Evolutionary conservation across 306 rosid genomes (phyloP), one percentile per base, ranked within the genome.

Genomic region (Nissolia schottii): DNA sequence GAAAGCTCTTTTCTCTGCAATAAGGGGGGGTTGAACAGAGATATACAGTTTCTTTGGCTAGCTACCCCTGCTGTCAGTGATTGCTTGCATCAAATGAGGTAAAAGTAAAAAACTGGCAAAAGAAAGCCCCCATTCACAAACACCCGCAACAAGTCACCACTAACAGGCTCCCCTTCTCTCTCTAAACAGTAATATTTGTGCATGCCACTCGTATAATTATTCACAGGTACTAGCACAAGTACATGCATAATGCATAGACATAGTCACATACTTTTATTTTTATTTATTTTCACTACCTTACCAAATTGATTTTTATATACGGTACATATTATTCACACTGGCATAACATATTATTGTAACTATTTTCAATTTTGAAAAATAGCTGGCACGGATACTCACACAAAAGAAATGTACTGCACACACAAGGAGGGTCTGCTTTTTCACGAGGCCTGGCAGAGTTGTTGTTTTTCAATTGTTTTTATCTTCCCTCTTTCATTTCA

Each of bases 391-490:
- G 45, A 59, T 34, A 37, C 49, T 38, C 58, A 75, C 7, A n/a
- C n/a, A n/a, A n/a, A n/a, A n/a, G n/a, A 50, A 38, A 74, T 29
- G 76, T 70, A 29, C 51, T 69, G 65, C 28, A 22, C 46, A 15
- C 43, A 9, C 43, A 37, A 37, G 45, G 51, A 55, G 29, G n/a
- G n/a, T 49, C 56, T 64, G 81, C 75, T 49, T 64, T 76, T 81
- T 76, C 85, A 81, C 81, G 81, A 76, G 81, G 75, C 60, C 61
- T 55, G 45, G 14, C 70, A 69, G 67, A 3, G 55, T 58, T 62
- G 80, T 64, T 62, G 74, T 79, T 59, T 66, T 79, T 25, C 23
- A 40, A 35, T 73, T 79, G 83, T 79, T 34, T 46, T 64, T 38
- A 45, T 45, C 19, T 61, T 63, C 46, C 20, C 35, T 13, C 14